Conservation (phyloP, 2,329 filamentous ascomycete genomes). For the Fusarium falciforme region DNA sequence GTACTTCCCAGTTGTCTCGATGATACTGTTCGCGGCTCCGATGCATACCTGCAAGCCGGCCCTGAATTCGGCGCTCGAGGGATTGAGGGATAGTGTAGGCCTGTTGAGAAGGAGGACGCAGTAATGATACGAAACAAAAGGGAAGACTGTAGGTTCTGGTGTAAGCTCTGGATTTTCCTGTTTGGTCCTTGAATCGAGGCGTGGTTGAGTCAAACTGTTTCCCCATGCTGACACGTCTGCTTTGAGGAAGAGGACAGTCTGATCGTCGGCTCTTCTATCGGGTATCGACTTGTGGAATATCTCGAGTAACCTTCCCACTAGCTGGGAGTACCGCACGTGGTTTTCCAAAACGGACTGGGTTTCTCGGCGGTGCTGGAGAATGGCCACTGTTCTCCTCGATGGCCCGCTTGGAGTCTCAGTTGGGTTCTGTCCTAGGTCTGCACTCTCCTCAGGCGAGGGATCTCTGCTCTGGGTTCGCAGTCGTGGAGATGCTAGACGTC, state of each 20-base stretch:
- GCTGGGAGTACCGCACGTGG: neutral
- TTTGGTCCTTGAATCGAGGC: neutral
- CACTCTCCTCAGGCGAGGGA: neutral
- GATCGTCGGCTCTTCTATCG: neutral
- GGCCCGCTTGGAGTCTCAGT: neutral
- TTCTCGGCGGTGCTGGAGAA: conserved; percentile 2
- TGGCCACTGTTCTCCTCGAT: neutral
- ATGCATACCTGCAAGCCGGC: conserved; percentile 47
- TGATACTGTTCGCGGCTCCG: conserved; percentile 43
- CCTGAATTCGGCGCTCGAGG: conserved; percentile 42
- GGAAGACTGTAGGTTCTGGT: conserved; percentile 33
- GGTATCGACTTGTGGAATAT: neutral
- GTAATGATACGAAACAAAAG: conserved; percentile 48
- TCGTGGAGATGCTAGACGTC: conserved; percentile 20
- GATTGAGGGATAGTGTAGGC: conserved; percentile 48
- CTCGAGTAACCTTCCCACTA: conserved; percentile 2
- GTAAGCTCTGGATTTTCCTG: neutral
- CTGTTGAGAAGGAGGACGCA: conserved; percentile 49
- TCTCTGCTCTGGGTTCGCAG: neutral
- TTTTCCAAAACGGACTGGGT: neutral
- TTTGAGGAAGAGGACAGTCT: conserved; percentile 22
- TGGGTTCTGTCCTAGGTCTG: neutral
- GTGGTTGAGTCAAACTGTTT: neutral
- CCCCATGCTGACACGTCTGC: conserved; percentile 4
- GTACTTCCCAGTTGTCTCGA: conserved; percentile 35